phyloP scores from a whole-genome alignment of 495 filamentous ascomycete species.

The Aspergillus asperescens region DNA sequence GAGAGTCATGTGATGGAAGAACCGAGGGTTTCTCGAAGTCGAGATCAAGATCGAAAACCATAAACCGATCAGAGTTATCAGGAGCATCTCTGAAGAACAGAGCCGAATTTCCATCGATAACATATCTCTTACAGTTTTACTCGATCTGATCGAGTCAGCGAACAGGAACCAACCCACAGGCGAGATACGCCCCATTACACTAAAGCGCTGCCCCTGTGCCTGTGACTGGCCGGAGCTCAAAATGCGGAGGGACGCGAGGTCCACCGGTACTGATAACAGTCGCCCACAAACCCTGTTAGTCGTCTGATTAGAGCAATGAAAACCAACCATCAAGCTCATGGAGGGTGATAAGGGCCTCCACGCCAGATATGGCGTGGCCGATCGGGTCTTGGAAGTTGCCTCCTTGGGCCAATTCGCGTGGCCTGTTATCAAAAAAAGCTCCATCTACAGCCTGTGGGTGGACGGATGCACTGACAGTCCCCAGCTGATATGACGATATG shows the following conservation, averaged over 20 bases:
- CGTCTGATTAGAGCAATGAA: conserved; percentile 21
- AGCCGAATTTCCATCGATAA: neutral
- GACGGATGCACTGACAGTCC: neutral
- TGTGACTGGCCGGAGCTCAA: conserved; percentile 10
- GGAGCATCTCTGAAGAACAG: neutral
- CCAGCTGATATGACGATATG: neutral
- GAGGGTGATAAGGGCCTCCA: conserved; percentile 18
- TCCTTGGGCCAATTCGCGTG: conserved; percentile 12
- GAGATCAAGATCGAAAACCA: neutral
- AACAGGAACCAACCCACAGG: conserved; percentile 12
- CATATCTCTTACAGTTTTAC: conserved; percentile 33
- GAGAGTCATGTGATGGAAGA: conserved; percentile 19
- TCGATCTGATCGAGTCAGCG: conserved; percentile 43
- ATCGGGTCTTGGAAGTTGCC: conserved; percentile 8
- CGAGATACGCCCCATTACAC: conserved; percentile 1
- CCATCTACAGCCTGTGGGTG: neutral
- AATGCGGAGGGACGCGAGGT: conserved; percentile 14
- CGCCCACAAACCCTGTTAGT: conserved; percentile 17
- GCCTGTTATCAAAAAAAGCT: conserved; percentile 9
- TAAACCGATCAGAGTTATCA: neutral
- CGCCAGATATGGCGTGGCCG: conserved; percentile 6
- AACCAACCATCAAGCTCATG: conserved; percentile 5
- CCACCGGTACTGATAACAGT: conserved; percentile 20
- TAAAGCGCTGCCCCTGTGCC: neutral
- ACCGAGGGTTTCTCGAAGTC: too few relatives aligned